Conservation (phyloP, 192 early-diverging fungal genomes). For the Coemansia asiatica region DNA sequence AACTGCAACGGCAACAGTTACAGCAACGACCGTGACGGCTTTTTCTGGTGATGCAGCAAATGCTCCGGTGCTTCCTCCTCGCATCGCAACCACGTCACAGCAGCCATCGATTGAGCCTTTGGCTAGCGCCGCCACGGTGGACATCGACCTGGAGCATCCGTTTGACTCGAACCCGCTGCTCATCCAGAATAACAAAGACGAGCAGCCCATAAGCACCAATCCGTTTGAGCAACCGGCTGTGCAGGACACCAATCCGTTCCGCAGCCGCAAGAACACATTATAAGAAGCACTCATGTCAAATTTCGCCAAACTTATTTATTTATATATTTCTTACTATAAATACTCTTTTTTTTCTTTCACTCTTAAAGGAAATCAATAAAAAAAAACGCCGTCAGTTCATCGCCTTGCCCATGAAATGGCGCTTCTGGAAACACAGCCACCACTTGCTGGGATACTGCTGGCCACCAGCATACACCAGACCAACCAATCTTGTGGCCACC, state of each 20-base stretch:
- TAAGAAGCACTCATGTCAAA: neutral
- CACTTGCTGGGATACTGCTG: slow-evolving; percentile 86
- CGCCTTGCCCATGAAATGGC: slow-evolving; percentile 95
- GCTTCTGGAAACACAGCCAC: slow-evolving; percentile 99
- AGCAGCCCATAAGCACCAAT: neutral
- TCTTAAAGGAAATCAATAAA: neutral
- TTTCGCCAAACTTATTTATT: neutral
- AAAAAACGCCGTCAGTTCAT: slow-evolving; percentile 43
- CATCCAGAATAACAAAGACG: neutral
- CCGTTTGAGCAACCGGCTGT: slow-evolving; percentile 10
- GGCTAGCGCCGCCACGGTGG: neutral
- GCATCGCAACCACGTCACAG: neutral
- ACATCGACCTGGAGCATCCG: slow-evolving; percentile 9
- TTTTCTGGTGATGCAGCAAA: neutral
- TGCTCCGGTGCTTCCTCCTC: neutral
- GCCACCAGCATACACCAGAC: slow-evolving; percentile 73
- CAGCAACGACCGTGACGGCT: too few relatives aligned
- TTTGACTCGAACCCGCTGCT: slow-evolving; percentile 15
- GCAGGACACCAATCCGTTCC: slow-evolving; percentile 18
- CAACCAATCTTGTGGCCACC: slow-evolving; percentile 69
- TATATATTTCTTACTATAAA: neutral
- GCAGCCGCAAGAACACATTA: slow-evolving; percentile 4
- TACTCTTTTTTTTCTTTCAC: neutral
- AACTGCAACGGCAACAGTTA: too few relatives aligned
- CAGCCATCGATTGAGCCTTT: neutral